A percentile compares a stretch with the other conserved stretches of the same genome.
Conservation (phyloP, 2,329 filamentous ascomycete genomes). For the Bipolaris bicolor region DNA sequence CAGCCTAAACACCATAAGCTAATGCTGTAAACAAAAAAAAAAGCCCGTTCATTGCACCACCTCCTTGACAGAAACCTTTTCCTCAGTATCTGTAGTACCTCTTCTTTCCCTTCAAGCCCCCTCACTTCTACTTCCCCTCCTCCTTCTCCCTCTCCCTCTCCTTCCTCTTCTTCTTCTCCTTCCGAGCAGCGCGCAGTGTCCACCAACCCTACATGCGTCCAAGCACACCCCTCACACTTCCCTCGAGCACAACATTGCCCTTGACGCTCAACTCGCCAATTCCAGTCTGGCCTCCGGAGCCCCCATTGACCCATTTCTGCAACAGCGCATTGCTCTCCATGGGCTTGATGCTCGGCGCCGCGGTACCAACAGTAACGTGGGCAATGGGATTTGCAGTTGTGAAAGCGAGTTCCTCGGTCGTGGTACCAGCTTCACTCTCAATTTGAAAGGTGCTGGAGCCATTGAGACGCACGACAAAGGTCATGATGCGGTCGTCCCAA, state of each 20-base stretch:
- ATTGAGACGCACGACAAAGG: conserved; percentile 74
- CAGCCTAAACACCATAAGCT: too few species aligned
- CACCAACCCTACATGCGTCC: conserved; percentile 30
- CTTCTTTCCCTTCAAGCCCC: neutral
- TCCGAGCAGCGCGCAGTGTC: neutral
- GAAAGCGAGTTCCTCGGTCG: conserved; percentile 57
- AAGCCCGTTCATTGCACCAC: too few species aligned
- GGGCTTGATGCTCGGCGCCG: conserved; percentile 76
- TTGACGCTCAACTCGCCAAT: conserved; percentile 62
- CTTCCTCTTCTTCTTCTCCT: too few species aligned
- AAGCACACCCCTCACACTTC: conserved; percentile 57
- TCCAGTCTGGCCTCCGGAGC: conserved; percentile 58
- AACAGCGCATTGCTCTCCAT: conserved; percentile 92
- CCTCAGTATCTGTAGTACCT: neutral
- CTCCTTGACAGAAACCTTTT: too few species aligned
- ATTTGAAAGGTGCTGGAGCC: conserved; percentile 34
- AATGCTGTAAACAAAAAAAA: too few species aligned
- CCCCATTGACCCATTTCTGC: conserved; percentile 71
- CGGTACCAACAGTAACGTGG: conserved; percentile 90
- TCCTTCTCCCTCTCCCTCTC: too few species aligned
- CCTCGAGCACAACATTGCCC: conserved; percentile 62
- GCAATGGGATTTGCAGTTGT: conserved; percentile 77
- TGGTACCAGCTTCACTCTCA: conserved; percentile 24
- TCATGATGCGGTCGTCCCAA: conserved; percentile 88
- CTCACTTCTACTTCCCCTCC: too few species aligned